Evolutionary conservation across 78 protist species (phyloP).

Genomic region (Monocercomonoides exilis): DNA sequence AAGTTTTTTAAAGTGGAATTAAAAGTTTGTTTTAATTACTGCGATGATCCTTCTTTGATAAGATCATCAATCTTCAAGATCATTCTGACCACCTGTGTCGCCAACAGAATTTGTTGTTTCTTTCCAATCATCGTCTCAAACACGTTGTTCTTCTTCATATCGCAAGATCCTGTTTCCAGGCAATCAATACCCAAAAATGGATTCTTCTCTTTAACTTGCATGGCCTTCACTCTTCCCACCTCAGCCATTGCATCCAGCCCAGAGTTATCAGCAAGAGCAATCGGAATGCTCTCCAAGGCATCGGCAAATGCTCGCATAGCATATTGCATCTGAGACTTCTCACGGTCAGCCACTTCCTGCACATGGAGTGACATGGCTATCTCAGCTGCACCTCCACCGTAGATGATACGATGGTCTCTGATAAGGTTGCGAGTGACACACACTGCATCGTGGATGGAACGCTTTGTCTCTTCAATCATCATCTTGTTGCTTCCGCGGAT

Average conservation of each 20-base stretch:
- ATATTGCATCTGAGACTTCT: constrained; percentile 78
- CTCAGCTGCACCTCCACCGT: constrained; percentile 68
- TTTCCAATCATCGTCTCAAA: constrained; percentile 93
- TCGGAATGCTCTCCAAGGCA: constrained; percentile 94
- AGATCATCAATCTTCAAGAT: constrained; percentile 96
- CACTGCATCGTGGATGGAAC: constrained; percentile 97
- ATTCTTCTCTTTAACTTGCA: constrained; percentile 64
- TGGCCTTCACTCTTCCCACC: constrained; percentile 67
- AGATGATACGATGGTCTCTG: constrained; percentile 72
- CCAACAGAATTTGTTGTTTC: constrained; percentile 89
- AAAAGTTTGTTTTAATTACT: background rate
- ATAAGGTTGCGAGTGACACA: constrained; percentile 93
- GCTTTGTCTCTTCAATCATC: constrained; percentile 95
- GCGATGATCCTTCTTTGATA: constrained; percentile 21
- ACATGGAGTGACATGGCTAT: constrained; percentile 81
- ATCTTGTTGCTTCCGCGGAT: constrained; percentile 97
- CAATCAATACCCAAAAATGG: constrained; percentile 93
- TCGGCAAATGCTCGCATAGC: constrained; percentile 95
- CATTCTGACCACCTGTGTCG: constrained; percentile 96
- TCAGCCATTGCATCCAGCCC: constrained; percentile 85
- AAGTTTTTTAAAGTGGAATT: no score
- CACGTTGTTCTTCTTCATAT: constrained; percentile 85
- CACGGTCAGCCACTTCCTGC: constrained; percentile 63
- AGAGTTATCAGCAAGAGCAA: constrained; percentile 94
- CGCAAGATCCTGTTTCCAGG: constrained; percentile 21